phyloP scores from a whole-genome alignment of 192 early-diverging fungal genomes.

The Backusella sp. region DNA sequence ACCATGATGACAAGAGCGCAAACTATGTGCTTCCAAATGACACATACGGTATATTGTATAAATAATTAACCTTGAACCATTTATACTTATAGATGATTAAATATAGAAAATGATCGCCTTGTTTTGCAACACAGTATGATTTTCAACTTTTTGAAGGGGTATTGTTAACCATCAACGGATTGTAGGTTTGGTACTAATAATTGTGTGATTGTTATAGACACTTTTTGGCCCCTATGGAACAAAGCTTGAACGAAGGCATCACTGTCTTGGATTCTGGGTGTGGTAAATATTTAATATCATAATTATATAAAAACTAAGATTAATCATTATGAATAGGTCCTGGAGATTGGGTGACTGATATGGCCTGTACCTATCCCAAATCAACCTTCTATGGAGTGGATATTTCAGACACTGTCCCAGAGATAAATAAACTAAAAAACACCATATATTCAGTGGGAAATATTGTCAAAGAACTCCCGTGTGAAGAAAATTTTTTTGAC shows the following conservation, averaged over 20 bases:
- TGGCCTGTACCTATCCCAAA: conserved; percentile 46
- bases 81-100: background rate
- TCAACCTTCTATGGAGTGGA: conserved; percentile 50
- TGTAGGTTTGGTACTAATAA: background rate
- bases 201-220: conserved; percentile 12
- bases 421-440: conserved; percentile 17
- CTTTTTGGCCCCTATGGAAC: conserved; percentile 18
- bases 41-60: conserved; percentile 29
- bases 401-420: conserved; percentile 36
- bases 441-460: conserved; percentile 13
- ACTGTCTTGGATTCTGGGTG: conserved; percentile 31
- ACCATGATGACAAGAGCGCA: conserved; percentile 34
- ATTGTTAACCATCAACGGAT: background rate
- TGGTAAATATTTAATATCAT: background rate
- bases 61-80: too few relatives aligned
- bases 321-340: conserved; percentile 1
- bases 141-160: conserved; percentile 6
- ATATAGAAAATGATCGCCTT: conserved; percentile 7
- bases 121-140: background rate
- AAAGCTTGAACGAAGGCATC: conserved; percentile 14
- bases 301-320: too few relatives aligned
- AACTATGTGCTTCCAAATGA: conserved; percentile 51
- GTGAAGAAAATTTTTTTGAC: conserved; percentile 31
- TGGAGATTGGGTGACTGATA: conserved; percentile 38
- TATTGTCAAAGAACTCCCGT: conserved; percentile 19